Evolutionary conservation across 139 green algal species (phyloP), one percentile per base, ranked within the genome.

Genomic region (Chlamydomonas urium): DNA sequence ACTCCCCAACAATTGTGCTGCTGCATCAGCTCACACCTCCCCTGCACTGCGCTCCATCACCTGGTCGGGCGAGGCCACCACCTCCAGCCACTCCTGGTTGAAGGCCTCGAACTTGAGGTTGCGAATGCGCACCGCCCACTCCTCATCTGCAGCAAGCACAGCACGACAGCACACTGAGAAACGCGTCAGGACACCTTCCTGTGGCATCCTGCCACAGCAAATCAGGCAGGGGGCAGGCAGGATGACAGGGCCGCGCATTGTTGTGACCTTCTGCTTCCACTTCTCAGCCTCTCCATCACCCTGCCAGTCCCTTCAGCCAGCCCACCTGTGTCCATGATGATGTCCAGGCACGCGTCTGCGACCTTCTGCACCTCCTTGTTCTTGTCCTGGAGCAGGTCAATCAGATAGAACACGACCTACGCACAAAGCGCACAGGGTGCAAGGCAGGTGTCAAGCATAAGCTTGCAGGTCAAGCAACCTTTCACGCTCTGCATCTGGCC

Each of bases 21-120:
- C 42, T 61, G 50, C 17, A 61, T 28, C 50, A 61, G 17, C 5
- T 19, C 24, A 31, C n/a, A n/a, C n/a, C n/a, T n/a, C n/a, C n/a
- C n/a, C n/a, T n/a, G n/a, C n/a, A n/a, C n/a, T 62, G 23, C 19
- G 53, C 23, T 8, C 10, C 10, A 50, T 53, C 63, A 77, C 63
- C 65, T 80, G 69, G 57, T 69, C 78, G n/a, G 78, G 78, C 31
- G 76, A 42, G 26, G 70, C 32, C 19, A 85, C 82, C 29, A 87
- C 67, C 34, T 90, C 81, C 28, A 96, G 66, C 86, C 88, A 96
- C 66, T 90, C 84, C 50, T 91, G 83, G 78, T 96, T 96, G 81
- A 89, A 88, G 0, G 77, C 71, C 80, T 95, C 87, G 77, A 95
- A 96, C 74, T 91, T 93, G 60, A 93, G 80, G 56, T 82, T 79